Evolutionary conservation across 192 early-diverging fungal species (phyloP), one percentile per base, ranked within the genome.

Genomic region (Dimargaris verticillata): DNA sequence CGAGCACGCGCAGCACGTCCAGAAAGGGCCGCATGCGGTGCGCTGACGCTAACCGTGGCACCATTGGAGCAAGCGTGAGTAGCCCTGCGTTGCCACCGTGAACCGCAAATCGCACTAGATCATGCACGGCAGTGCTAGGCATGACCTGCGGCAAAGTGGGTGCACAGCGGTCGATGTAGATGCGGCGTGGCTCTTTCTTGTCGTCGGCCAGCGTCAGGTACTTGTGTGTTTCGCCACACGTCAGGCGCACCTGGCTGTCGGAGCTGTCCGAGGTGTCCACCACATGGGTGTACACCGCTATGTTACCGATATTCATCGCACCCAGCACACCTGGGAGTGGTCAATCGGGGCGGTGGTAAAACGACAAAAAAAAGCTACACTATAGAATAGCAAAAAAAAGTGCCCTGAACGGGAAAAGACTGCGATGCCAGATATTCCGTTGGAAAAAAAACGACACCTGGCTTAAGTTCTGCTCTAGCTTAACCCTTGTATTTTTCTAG

Each of bases 61-160:
- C n/a, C 17, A 28, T 38, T 20, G n/a, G 12, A n/a, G 41, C 41
- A 17, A 59, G 4, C 5, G 17, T 44, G 43, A 59, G 42, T 7
- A 59, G 14, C 11, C 33, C 57, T 15, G 57, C 57, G 43, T 59
- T 59, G n/a, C 57, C 57, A 10, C 57, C 57, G 7, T 33, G 14
- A n/a, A 59, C 20, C 15, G 57, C 57, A 43, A 59, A 59, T 0
- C 20, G 7, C 17, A 44, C 41, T 33, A 43, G 42, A 4, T 59
- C 20, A 18, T n/a, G 15, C 15, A 59, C n/a, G n/a, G 43, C 29
- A 7, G 57, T 20, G 3, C 42, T 38, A 22, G 57, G 28, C 41
- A 59, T 44, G n/a, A 43, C 57, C 38, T 59, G 24, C 5, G 17
- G 17, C n/a, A 59, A n/a, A 11, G 57, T n/a, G 11, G 24, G 11